These are phyloP conservation scores for Neurospora terricola DNA, from an alignment of 495 filamentous ascomycete genomes.

Conservation along the genomic window DNA sequence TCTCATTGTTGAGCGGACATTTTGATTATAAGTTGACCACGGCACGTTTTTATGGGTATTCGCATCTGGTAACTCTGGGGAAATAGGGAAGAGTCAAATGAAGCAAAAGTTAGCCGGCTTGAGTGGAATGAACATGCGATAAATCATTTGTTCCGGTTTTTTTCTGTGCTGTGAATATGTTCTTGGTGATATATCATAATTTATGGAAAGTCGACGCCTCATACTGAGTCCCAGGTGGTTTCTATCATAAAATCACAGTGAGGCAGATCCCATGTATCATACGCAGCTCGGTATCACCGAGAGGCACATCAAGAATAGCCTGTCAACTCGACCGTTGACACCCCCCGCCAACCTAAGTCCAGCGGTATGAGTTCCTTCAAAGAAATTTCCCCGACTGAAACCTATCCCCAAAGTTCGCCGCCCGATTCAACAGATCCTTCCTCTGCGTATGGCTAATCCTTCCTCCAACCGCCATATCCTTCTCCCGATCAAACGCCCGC, in stretches of 20 bases:
- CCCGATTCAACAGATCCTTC: conserved; percentile 68
- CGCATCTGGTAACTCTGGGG: not conserved
- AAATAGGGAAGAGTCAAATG: not conserved
- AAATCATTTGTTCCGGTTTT: no score
- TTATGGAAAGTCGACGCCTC: not conserved
- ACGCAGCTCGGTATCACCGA: not conserved
- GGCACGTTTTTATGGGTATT: not conserved
- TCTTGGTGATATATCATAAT: not conserved
- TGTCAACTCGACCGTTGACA: no score
- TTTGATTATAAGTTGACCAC: not conserved
- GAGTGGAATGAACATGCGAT: not conserved
- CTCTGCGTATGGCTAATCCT: conserved; percentile 65
- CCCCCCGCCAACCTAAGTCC: not conserved
- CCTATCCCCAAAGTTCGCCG: conserved; percentile 70
- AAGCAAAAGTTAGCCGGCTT: not conserved
- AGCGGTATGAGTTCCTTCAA: not conserved
- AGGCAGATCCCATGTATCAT: no score
- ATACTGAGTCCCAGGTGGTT: no score
- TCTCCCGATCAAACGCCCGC: conserved; percentile 84
- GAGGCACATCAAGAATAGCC: not conserved
- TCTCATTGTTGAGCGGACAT: not conserved
- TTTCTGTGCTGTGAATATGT: not conserved
- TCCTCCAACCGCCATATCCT: conserved; percentile 76
- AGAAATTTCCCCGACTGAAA: conserved; percentile 75
- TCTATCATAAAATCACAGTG: no score